Conservation (phyloP, 495 filamentous ascomycete species). For the Cryomyces minteri region DNA sequence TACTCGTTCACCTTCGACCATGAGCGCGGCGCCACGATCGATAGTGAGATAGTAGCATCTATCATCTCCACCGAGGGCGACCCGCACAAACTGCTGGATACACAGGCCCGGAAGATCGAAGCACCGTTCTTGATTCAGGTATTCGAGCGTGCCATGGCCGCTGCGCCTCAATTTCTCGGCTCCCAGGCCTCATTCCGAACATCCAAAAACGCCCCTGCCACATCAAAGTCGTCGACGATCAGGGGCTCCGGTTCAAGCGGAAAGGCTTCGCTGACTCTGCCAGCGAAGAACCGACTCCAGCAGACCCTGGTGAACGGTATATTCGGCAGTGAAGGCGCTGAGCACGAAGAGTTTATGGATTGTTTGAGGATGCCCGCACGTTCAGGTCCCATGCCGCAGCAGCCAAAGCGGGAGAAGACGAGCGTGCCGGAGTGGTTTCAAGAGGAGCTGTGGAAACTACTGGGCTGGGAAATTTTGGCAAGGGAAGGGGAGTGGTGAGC, state of each 20-base stretch:
- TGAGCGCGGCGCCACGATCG: slow-evolving; percentile 7
- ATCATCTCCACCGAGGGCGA: neutral
- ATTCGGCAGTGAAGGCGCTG: slow-evolving; percentile 9
- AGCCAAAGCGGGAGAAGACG: slow-evolving; percentile 10
- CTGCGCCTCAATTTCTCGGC: slow-evolving; percentile 14
- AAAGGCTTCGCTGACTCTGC: slow-evolving; percentile 7
- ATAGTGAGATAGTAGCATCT: slow-evolving; percentile 9
- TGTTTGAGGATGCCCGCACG: slow-evolving; percentile 15
- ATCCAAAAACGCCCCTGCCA: neutral
- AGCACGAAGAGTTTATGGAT: slow-evolving; percentile 12
- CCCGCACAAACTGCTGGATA: slow-evolving; percentile 1
- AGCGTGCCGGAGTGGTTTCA: slow-evolving; percentile 18
- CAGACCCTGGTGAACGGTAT: slow-evolving; percentile 17
- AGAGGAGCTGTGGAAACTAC: slow-evolving; percentile 16
- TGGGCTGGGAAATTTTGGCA: slow-evolving; percentile 19
- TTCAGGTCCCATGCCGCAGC: slow-evolving; percentile 4
- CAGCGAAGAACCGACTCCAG: slow-evolving; percentile 17
- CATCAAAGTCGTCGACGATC: neutral
- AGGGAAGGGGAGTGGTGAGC: slow-evolving; percentile 8
- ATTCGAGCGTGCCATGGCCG: slow-evolving; percentile 12
- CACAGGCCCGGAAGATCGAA: slow-evolving; percentile 8
- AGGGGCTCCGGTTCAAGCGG: neutral
- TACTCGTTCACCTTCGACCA: slow-evolving; percentile 12
- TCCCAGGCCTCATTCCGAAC: neutral
- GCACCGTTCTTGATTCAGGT: slow-evolving; percentile 13